These are phyloP conservation scores for Sordariomycetes sp. DNA, from an alignment of 2,329 filamentous ascomycete genomes.

Conservation along the genomic window DNA sequence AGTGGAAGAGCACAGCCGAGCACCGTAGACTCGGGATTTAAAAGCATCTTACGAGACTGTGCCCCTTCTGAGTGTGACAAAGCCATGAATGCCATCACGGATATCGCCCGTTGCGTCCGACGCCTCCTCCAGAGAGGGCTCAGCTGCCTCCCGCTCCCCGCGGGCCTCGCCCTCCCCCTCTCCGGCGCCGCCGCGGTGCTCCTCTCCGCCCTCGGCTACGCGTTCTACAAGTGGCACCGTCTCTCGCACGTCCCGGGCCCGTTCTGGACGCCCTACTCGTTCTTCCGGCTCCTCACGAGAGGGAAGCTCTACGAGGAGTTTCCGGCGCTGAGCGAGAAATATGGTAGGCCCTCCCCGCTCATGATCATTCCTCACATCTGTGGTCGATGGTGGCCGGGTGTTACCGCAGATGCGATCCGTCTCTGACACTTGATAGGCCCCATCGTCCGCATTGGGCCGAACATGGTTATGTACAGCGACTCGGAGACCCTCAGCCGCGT, in stretches of 20 bases:
- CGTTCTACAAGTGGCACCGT: conserved; percentile 14
- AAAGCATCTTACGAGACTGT: too few relatives aligned
- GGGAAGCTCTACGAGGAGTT: neutral
- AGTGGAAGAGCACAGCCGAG: too few relatives aligned
- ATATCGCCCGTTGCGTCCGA: neutral
- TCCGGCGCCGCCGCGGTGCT: neutral
- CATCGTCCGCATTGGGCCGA: conserved; percentile 29
- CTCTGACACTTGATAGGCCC: conserved; percentile 7
- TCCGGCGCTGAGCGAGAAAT: neutral
- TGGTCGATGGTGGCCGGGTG: too few relatives aligned
- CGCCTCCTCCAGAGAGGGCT: neutral
- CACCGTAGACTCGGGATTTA: too few relatives aligned
- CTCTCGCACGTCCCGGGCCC: conserved; percentile 23
- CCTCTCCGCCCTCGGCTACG: neutral
- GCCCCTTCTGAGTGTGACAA: too few relatives aligned
- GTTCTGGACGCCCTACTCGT: conserved; percentile 19
- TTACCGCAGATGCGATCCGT: neutral
- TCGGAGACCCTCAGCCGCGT: conserved; percentile 33
- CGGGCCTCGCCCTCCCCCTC: neutral
- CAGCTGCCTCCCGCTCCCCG: neutral
- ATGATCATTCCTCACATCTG: neutral
- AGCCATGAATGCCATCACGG: neutral
- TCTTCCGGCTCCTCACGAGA: conserved; percentile 5
- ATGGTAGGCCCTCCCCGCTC: neutral
- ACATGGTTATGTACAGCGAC: conserved; percentile 35